Evolutionary conservation across 139 green algal species (phyloP), one percentile per base, ranked within the genome.

Genomic region (Picochlorum sp.): DNA sequence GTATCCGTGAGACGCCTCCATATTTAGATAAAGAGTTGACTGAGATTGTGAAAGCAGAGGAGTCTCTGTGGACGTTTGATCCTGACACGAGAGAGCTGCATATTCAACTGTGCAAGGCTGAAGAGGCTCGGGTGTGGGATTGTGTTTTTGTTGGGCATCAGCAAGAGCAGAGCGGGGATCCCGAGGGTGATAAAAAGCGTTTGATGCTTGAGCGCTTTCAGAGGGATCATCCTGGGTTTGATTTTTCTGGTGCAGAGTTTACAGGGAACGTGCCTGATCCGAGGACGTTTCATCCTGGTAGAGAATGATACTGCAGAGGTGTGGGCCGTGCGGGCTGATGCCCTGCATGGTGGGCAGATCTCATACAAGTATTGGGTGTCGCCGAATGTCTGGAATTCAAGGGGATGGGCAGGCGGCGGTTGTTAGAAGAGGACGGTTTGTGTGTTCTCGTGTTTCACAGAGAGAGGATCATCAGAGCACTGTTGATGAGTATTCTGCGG

Each of bases 161-260:
- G 47, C 57, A 94, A n/a, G 71, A 88, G 20, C 51, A 72, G n/a
- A 54, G 67, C 7, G 65, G 79, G 52, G 47, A 41, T 11, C 34
- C 34, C 8, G 63, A 90, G 55, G 30, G 60, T 4, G 91, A 97
- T 21, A 69, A 83, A 66, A 78, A 94, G 74, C 78, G 88, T 7
- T 70, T 97, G 20, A 76, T 97, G 82, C 80, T 96, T 23, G 88
- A 97, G 73, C 69, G 92, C 5, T 97, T 97, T 60, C 91, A 97
- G 62, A 31, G 64, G 23, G 91, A 96, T 82, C 80, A 97, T 69
- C 90, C 91, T 0, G 91, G 91, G 3, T 97, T 97, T 78, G 91
- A 97, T 64, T 97, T 97, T 45, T 91, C 82, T 0, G 73, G 72
- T 14, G 91, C 91, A 2, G 68, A 78, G 14, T 89, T 97, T 68